Evolutionary conservation across 805 yeast genomes (phyloP), one percentile per base, ranked within the genome.

Genomic region (Isabelozyma pseudorhagii): DNA sequence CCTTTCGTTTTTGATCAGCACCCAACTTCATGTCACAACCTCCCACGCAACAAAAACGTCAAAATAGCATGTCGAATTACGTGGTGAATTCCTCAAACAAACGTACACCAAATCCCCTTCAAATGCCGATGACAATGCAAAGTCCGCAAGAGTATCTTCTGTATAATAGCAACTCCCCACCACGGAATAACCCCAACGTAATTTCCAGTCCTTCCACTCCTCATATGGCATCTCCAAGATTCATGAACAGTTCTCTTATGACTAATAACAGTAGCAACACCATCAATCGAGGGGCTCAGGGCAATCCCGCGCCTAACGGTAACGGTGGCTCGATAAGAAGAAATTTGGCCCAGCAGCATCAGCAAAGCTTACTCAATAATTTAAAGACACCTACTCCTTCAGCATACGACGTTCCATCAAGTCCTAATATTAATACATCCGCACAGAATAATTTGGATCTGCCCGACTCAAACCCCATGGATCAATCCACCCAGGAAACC

Each of bases 311-410:
- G 10, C 10, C 10, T 2, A 31, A 31, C 36, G 36, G 36, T 31
- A 31, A 31, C n/a, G n/a, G n/a, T 31, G 36, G 36, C n/a, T 18
- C 5, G n/a, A 52, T 55, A 6, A 50, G 60, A 44, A 58, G 61
- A 39, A 56, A 52, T 42, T 47, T 58, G 9, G 46, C 57, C 38
- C 63, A 54, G 40, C 54, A 47, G 43, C 54, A 48, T 42, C 58
- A 51, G 46, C 53, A 53, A 39, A 46, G 21, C 29, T 44, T 47
- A 15, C 44, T 46, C 21, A 36, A 43, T 36, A 47, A 51, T 45
- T 50, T 53, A 49, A 71, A 68, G 42, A 72, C 78, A 8, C 77
- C 77, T 4, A 69, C 77, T 0, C 75, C 75, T 34, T 66, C 68
- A n/a, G 54, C 69, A 11, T 72, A 67, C 58, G 78, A 72, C 18